Conservation (phyloP, 2,329 filamentous ascomycete genomes). For the Aspergillus aculeatinus region DNA sequence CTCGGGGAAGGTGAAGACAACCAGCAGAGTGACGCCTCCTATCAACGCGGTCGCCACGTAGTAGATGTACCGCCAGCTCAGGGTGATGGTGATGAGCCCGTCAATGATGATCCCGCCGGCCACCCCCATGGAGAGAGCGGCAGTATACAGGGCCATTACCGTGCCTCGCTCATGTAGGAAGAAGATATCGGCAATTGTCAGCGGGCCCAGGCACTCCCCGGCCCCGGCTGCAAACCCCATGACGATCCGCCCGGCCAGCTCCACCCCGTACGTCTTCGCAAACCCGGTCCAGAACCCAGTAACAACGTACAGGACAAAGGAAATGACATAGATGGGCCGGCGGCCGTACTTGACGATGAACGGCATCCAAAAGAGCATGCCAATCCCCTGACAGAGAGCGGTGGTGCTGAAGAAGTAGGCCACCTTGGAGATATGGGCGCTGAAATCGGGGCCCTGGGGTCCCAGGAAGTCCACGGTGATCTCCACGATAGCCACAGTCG, state of each 20-base stretch:
- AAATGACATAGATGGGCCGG: constrained; percentile 26
- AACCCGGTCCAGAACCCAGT: constrained; percentile 38
- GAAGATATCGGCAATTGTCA: constrained; percentile 50
- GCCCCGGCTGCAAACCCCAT: constrained; percentile 53
- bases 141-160: constrained; percentile 10
- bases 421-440: constrained; percentile 19
- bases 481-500: constrained; percentile 52
- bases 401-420: constrained; percentile 57
- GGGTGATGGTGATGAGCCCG: constrained; percentile 36
- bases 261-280: constrained; percentile 31
- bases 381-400: constrained; percentile 50
- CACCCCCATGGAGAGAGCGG: constrained; percentile 27
- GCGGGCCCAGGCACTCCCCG: constrained; percentile 50
- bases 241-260: constrained; percentile 22
- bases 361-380: constrained; percentile 41
- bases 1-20: constrained; percentile 10
- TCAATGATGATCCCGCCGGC: constrained; percentile 32
- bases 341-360: constrained; percentile 39
- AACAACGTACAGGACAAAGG: constrained; percentile 31
- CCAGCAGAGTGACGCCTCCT: constrained; percentile 1
- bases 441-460: constrained; percentile 17
- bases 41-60: constrained; percentile 7
- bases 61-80: constrained; percentile 33
- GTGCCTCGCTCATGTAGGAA: constrained; percentile 9
- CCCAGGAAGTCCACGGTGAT: constrained; percentile 52